phyloP scores from a whole-genome alignment of 306 rosid species.

The Castanea mollissima region DNA sequence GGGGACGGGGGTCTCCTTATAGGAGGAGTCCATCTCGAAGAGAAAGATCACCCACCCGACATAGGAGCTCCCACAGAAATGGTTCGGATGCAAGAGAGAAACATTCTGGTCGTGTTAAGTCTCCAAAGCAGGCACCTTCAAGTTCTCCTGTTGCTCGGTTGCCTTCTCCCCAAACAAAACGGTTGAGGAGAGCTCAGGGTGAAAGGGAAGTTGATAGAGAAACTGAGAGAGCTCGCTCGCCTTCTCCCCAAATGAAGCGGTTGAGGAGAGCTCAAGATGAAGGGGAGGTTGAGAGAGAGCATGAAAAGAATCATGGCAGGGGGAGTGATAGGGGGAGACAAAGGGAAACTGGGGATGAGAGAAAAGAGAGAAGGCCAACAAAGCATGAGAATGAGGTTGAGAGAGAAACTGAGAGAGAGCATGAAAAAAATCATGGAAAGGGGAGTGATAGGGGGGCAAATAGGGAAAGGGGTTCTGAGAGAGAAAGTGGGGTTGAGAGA shows the following conservation, averaged over 20 bases:
- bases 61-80: constrained; percentile 27
- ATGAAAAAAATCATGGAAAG: constrained; percentile 17
- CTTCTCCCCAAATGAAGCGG: constrained; percentile 37
- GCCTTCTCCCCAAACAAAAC: constrained; percentile 58
- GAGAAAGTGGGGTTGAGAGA: constrained; percentile 21
- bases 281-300: constrained; percentile 29
- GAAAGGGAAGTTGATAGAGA: neutral
- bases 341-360: constrained; percentile 26
- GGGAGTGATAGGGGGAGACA: constrained; percentile 21
- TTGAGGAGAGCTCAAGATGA: constrained; percentile 46
- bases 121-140: constrained; percentile 27
- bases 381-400: constrained; percentile 27
- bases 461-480: constrained; percentile 30
- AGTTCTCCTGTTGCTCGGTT: constrained; percentile 38
- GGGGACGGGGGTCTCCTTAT: constrained; percentile 14
- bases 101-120: constrained; percentile 21
- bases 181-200: constrained; percentile 15
- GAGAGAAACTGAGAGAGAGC: constrained; percentile 27
- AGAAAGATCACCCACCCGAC: constrained; percentile 43
- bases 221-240: neutral
- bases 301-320: constrained; percentile 21
- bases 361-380: constrained; percentile 30
- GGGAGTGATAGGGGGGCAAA: constrained; percentile 15
- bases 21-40: constrained; percentile 34
- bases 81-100: constrained; percentile 38